Conservation (phyloP, 768 basidiomycete species). For the Amanita thiersii region DNA sequence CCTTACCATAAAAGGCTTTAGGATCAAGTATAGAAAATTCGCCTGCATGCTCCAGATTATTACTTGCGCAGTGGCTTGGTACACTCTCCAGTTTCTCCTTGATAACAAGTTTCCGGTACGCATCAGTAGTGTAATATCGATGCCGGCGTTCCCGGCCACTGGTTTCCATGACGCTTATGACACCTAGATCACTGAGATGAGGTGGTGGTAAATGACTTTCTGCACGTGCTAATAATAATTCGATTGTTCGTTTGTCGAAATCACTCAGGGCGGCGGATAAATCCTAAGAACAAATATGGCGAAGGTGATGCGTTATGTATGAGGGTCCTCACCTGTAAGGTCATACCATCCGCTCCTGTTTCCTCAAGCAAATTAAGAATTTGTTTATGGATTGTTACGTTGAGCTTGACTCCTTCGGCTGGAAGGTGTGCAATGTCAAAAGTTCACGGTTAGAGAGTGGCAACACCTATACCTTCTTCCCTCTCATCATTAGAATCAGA, state of each 20-base stretch:
- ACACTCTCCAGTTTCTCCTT: constrained; percentile 57
- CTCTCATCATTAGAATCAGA: constrained; percentile 29
- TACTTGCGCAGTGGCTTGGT: constrained; percentile 30
- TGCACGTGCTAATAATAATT: constrained; percentile 67
- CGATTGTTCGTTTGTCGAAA: constrained; percentile 78
- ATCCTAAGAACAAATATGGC: constrained; percentile 34
- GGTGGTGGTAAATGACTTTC: constrained; percentile 56
- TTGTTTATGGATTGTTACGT: constrained; percentile 71
- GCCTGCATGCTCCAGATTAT: constrained; percentile 44
- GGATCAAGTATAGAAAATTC: constrained; percentile 41
- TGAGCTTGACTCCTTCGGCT: constrained; percentile 41
- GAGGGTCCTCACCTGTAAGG: constrained; percentile 46
- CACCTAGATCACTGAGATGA: constrained; percentile 65
- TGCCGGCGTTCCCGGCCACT: constrained; percentile 81
- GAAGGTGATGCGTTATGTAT: background rate
- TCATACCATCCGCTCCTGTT: constrained; percentile 62
- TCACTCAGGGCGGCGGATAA: constrained; percentile 51
- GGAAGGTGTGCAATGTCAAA: constrained; percentile 3
- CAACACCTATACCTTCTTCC: constrained; percentile 24
- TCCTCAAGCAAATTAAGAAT: constrained; percentile 67
- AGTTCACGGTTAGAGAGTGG: background rate
- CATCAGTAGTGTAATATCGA: constrained; percentile 70
- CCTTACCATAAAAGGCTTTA: constrained; percentile 47
- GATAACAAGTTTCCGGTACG: constrained; percentile 56
- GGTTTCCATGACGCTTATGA: constrained; percentile 72